A percentile compares a stretch with the other conserved stretches of the same genome.
Evolutionary conservation across 1,284 basidiomycete genomes (phyloP).

Genomic region (Fomitopsis betulina): DNA sequence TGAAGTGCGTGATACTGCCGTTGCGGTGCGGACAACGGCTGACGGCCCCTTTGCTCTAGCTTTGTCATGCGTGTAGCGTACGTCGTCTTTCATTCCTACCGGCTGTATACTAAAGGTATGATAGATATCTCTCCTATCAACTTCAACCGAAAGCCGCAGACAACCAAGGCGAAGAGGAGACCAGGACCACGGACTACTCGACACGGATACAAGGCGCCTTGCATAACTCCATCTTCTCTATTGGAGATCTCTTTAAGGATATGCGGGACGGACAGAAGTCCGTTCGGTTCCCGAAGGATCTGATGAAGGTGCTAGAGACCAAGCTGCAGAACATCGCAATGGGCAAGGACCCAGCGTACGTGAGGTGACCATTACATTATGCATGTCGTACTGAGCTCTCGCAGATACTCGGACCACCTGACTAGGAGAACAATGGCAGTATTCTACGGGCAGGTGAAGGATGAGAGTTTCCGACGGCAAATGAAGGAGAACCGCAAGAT

Average conservation of each 20-base stretch:
- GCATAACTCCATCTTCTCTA: conserved; percentile 69
- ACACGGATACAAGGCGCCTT: conserved; percentile 64
- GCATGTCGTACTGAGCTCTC: conserved; percentile 1
- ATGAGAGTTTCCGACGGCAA: conserved; percentile 79
- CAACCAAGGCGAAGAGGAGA: conserved; percentile 35
- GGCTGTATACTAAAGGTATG: conserved; percentile 6
- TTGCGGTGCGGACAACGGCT: conserved; percentile 10
- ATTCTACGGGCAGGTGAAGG: conserved; percentile 87
- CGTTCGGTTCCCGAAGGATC: conserved; percentile 89
- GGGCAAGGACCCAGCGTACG: conserved; percentile 83
- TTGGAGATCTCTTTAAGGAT: conserved; percentile 82
- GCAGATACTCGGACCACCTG: conserved; percentile 82
- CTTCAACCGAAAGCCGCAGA: conserved; percentile 57
- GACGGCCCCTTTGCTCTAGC: conserved; percentile 32
- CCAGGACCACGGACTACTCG: conserved; percentile 57
- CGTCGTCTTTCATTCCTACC: conserved; percentile 27
- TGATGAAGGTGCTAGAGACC: conserved; percentile 83
- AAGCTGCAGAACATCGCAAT: conserved; percentile 88
- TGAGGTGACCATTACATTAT: conserved; percentile 16
- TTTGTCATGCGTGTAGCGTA: conserved; percentile 78
- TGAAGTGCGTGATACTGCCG: conserved; percentile 52
- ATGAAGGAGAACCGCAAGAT: conserved; percentile 97
- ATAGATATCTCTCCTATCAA: conserved; percentile 64
- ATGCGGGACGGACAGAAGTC: conserved; percentile 72
- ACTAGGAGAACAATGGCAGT: conserved; percentile 85